Evolutionary conservation across 441 rosid species (phyloP).

Genomic region (Adansonia gregorii): DNA sequence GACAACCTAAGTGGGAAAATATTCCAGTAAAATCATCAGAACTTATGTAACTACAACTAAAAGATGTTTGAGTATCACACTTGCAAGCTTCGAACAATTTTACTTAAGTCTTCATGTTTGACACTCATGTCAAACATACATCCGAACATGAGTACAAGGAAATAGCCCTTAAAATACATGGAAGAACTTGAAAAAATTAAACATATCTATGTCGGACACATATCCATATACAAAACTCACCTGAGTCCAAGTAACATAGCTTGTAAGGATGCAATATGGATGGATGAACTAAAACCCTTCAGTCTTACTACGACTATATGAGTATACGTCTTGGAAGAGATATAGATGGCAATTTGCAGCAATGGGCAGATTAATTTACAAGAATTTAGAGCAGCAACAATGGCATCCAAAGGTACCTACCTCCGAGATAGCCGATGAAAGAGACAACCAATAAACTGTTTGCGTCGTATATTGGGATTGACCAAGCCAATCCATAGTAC

Average conservation of each 20-base stretch:
- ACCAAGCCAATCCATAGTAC: constrained; percentile 94
- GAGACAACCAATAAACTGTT: constrained; percentile 72
- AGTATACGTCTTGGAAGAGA: background rate
- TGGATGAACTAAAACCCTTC: background rate
- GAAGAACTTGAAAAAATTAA: too few species aligned
- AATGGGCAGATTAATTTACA: background rate
- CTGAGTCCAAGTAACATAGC: too few species aligned
- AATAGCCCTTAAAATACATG: too few species aligned
- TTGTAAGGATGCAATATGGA: background rate
- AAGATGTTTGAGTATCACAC: background rate
- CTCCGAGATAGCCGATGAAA: constrained; percentile 77
- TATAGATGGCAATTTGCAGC: background rate
- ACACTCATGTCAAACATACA: too few species aligned
- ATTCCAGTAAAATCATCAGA: background rate
- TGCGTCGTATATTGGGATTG: constrained; percentile 65
- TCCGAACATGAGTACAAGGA: too few species aligned
- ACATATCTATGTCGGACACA: too few species aligned
- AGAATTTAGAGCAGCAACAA: background rate
- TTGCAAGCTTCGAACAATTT: too few species aligned
- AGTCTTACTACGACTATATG: background rate
- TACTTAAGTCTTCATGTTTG: too few species aligned
- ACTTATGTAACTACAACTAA: background rate
- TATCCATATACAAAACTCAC: too few species aligned
- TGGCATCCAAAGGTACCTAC: constrained; percentile 59
- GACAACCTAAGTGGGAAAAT: constrained; percentile 49